Evolutionary conservation across 106 monocot species (phyloP), one percentile per base, ranked within the genome.

Genomic region (Alisma plantagoaquatica): DNA sequence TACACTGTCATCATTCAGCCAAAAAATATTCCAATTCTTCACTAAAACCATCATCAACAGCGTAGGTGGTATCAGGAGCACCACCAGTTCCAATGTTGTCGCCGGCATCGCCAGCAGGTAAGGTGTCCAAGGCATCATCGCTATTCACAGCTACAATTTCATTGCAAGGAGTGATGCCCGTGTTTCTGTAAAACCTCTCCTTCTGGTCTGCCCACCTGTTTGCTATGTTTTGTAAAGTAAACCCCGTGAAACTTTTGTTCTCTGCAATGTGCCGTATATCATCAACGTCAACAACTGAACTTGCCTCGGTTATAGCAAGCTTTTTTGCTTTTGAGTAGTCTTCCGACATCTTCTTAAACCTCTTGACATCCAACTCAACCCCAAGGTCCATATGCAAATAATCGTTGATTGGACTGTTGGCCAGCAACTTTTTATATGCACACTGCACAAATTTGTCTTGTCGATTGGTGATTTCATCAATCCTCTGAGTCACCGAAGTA

Each of bases 331-430:
- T 59, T 46, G 61, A 70, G 73, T 88, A 83, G 1, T 79, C 83
- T n/a, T 12, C 52, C 53, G 82, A 76, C 73, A 79, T 79, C 61
- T 68, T 79, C 66, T 76, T 78, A 23, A 82, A 52, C 32, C 42
- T 27, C 50, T 62, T 31, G 19, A 88, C 48, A 23, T 73, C 82
- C 56, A 88, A 45, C 52, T 79, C 79, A 17, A 18, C 45, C 27
- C 73, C 94, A 68, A 94, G 66, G 53, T 83, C 67, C 88, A 88
- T 84, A 31, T 73, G 75, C 32, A 94, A 33, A 78, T 81, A 88
- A 28, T 73, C 72, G 31, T 88, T 84, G 27, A 94, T 78, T 46
- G 38, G 59, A 57, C 70, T 71, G 56, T 81, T 68, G 27, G 62
- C 57, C 22, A 87, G 62, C 62, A 94, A 98, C 89, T 77, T 82